Percentiles rank a stretch among this genome's conserved stretches.
Evolutionary conservation across 495 filamentous ascomycete genomes (phyloP).

Genomic region (Aspergillus carlsbadensis): DNA sequence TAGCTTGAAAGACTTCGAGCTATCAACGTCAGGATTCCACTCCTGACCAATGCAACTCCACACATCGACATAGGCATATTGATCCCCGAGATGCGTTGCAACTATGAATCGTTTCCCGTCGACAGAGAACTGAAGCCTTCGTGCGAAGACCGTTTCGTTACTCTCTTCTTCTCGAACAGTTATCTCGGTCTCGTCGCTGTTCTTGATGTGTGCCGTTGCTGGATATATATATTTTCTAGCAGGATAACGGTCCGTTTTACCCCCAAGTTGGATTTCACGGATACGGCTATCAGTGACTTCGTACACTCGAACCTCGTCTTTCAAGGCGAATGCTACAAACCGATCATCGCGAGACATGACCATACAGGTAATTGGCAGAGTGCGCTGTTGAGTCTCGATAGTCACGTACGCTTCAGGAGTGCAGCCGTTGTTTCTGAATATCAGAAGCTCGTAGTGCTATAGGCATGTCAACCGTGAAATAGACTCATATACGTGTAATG

Average conservation of each 20-base stretch:
- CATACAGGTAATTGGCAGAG: constrained; percentile 19
- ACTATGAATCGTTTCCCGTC: constrained; percentile 23
- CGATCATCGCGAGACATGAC: constrained; percentile 28
- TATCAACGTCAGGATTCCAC: constrained; percentile 18
- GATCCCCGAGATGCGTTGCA: constrained; percentile 22
- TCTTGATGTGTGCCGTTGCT: background rate
- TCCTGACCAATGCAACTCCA: constrained; percentile 22
- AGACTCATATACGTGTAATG: background rate
- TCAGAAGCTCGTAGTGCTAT: constrained; percentile 27
- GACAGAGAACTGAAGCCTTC: constrained; percentile 24
- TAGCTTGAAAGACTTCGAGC: constrained; percentile 22
- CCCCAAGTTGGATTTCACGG: constrained; percentile 15
- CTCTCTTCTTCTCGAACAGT: background rate
- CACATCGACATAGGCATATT: constrained; percentile 23
- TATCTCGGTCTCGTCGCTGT: background rate
- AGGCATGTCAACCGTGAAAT: background rate
- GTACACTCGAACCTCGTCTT: constrained; percentile 24
- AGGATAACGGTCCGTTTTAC: constrained; percentile 7
- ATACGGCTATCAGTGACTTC: constrained; percentile 18
- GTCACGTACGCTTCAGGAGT: constrained; percentile 18
- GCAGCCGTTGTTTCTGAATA: constrained; percentile 15
- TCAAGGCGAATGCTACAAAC: constrained; percentile 26
- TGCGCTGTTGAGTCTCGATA: constrained; percentile 18
- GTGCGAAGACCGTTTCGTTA: constrained; percentile 16
- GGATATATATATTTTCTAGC: constrained; percentile 1